These are phyloP conservation scores for Beta macrorhiza DNA, from an alignment of 179 eudicot species.

Conservation along the genomic window DNA sequence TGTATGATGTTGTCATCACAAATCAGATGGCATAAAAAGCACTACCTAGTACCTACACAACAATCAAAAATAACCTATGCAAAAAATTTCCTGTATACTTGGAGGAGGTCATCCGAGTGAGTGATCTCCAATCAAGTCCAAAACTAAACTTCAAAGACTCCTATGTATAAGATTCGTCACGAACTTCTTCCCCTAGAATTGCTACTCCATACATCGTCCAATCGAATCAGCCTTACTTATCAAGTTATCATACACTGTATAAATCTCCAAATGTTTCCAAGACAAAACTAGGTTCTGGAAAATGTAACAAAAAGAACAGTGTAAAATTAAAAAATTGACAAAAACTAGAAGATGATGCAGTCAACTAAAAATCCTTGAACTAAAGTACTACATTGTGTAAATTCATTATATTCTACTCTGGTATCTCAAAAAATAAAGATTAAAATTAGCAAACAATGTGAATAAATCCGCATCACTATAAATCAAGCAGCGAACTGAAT, in stretches of 20 bases:
- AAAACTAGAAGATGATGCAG: too few species aligned
- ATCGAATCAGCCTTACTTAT: not conserved
- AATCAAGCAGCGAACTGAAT: not conserved
- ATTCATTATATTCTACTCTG: not conserved
- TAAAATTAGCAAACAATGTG: not conserved
- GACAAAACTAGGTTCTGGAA: too few species aligned
- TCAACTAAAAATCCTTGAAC: not conserved
- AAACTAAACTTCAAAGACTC: not conserved
- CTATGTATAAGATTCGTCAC: too few species aligned
- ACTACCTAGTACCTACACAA: too few species aligned
- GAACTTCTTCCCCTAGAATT: not conserved
- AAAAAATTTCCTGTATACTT: not conserved
- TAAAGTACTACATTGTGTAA: not conserved
- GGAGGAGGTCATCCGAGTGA: not conserved
- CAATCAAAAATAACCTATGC: too few species aligned
- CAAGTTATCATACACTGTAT: not conserved
- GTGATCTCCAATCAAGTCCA: not conserved
- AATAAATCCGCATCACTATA: constrained; percentile 7
- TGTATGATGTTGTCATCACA: too few species aligned
- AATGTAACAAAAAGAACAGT: too few species aligned
- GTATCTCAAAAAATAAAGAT: not conserved
- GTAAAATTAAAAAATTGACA: too few species aligned
- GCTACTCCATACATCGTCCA: not conserved
- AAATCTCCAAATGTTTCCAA: not conserved
- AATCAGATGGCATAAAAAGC: too few species aligned